A percentile compares a stretch with the other conserved stretches of the same genome.
Conservation (phyloP, 1,284 basidiomycete genomes). For the Wolfiporia cocos region DNA sequence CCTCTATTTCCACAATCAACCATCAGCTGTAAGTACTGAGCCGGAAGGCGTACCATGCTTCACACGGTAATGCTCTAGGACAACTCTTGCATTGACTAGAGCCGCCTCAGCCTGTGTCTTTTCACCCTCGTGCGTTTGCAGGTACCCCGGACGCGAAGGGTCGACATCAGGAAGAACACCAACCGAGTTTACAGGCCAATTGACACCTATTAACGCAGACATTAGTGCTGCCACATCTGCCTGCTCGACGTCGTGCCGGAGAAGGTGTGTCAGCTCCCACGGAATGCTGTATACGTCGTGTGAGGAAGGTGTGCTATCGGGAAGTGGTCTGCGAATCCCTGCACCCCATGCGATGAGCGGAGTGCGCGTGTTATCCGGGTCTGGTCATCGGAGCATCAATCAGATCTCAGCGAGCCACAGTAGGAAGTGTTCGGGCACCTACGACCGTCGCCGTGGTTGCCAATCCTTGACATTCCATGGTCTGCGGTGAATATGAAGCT, state of each 20-base stretch:
- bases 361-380: conserved; percentile 85
- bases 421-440: conserved; percentile 8
- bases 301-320: conserved; percentile 46
- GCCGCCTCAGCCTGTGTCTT: conserved; percentile 48
- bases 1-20: conserved; percentile 35
- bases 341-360: conserved; percentile 84
- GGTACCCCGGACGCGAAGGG: conserved; percentile 47
- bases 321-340: conserved; percentile 64
- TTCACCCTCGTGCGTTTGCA: conserved; percentile 32
- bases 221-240: conserved; percentile 82
- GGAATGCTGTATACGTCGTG: conserved; percentile 65
- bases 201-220: conserved; percentile 62
- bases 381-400: conserved; percentile 28
- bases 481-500: conserved; percentile 85
- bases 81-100: conserved; percentile 67
- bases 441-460: conserved; percentile 90
- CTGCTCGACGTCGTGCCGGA: conserved; percentile 75
- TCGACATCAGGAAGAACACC: conserved; percentile 70
- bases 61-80: conserved; percentile 76
- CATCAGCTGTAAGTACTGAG: neutral
- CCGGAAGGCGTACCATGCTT: conserved; percentile 56
- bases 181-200: conserved; percentile 75
- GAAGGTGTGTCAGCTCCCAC: conserved; percentile 54
- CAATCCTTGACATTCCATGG: conserved; percentile 87
- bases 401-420: conserved; percentile 1